Conservation (phyloP, 2,329 filamentous ascomycete genomes). For the Ciborinia camelliae region DNA sequence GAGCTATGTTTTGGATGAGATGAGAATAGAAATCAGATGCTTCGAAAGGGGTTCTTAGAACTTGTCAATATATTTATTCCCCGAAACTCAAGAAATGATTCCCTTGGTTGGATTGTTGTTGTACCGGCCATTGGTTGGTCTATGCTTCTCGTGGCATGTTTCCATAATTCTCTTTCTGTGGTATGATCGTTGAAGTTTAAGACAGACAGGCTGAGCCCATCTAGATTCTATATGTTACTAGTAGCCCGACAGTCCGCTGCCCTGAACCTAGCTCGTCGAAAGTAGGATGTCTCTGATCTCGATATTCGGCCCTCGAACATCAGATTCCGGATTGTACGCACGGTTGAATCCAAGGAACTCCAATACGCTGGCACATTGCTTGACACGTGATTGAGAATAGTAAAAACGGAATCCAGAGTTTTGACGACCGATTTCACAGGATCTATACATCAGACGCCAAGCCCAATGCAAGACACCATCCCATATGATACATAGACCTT, state of each 20-base stretch:
- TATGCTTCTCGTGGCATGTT: not conserved
- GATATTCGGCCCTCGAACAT: not conserved
- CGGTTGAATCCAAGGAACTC: not conserved
- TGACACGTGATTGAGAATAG: not conserved
- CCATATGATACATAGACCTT: conserved; percentile 31
- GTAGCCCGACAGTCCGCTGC: not conserved
- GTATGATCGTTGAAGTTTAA: not conserved
- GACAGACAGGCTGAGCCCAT: not conserved
- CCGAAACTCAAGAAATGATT: not conserved
- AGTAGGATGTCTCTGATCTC: not conserved
- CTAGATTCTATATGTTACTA: not conserved
- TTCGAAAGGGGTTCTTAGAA: not conserved
- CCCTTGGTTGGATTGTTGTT: not conserved
- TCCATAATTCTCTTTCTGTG: not conserved
- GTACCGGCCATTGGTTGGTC: not conserved
- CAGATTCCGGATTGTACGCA: not conserved
- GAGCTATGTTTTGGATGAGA: not conserved
- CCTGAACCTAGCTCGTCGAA: not conserved
- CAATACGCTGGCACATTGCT: not conserved
- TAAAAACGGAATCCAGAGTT: not conserved
- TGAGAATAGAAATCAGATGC: not conserved
- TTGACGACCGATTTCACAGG: conserved; percentile 10
- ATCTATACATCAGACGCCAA: conserved; percentile 23
- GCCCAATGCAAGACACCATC: conserved; percentile 26
- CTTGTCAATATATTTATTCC: not conserved